Evolutionary conservation across 2,329 filamentous ascomycete genomes (phyloP).

Genomic region (Epichloe gansuensis): DNA sequence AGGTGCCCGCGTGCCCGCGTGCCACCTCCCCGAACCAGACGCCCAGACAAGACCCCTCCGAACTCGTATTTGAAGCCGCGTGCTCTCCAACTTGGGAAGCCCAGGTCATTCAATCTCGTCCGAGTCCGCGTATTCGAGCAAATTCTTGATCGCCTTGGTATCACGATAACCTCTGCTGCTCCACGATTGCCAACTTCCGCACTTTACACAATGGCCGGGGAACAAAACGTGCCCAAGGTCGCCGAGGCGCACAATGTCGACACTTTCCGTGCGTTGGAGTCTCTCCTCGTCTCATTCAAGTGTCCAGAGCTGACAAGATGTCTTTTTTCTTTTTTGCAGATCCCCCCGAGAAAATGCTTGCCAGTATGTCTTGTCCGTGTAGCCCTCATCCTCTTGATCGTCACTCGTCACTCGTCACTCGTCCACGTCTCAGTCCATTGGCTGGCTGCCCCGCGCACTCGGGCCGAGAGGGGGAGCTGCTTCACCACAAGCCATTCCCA

Average conservation of each 20-base stretch:
- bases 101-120: no score
- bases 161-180: neutral
- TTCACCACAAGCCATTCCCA: no score
- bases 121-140: neutral
- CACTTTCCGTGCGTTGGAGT: constrained; percentile 47
- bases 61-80: neutral
- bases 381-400: neutral
- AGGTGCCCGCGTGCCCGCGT: no score
- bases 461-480: no score
- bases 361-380: constrained; percentile 35
- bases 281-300: neutral
- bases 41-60: neutral
- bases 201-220: constrained; percentile 29
- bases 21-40: neutral
- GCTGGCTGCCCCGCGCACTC: no score
- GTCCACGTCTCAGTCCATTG: neutral
- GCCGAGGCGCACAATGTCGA: constrained; percentile 65
- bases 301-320: neutral
- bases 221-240: constrained; percentile 40
- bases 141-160: neutral
- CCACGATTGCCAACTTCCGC: neutral
- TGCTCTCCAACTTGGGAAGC: no score
- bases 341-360: constrained; percentile 53
- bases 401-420: neutral
- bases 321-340: constrained; percentile 26